A percentile compares a stretch with the other conserved stretches of the same genome.
These are phyloP conservation scores for Licmophora abbreviata DNA, from an alignment of 108 stramenopile genomes.

Conservation along the genomic window DNA sequence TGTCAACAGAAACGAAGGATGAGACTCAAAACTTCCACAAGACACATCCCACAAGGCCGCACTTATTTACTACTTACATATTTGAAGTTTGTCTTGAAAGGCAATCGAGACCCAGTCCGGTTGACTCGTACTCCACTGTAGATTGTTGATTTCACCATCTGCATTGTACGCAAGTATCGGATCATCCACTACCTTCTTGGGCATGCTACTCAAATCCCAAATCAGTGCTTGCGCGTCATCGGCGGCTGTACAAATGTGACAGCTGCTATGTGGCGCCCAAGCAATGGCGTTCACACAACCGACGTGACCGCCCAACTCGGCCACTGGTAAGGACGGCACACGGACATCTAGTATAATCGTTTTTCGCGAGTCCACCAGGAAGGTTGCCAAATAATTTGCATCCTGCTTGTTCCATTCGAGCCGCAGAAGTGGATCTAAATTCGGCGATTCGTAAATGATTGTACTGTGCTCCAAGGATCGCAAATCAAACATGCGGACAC, in stretches of 20 bases:
- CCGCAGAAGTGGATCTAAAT: slow-evolving; percentile 85
- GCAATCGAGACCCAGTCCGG: slow-evolving; percentile 97
- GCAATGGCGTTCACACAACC: slow-evolving; percentile 91
- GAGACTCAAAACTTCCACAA: too few relatives aligned
- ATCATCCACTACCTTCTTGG: slow-evolving; percentile 81
- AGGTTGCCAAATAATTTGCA: slow-evolving; percentile 95
- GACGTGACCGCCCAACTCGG: slow-evolving; percentile 79
- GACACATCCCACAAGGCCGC: too few relatives aligned
- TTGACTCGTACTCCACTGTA: slow-evolving; percentile 91
- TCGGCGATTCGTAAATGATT: slow-evolving; percentile 94
- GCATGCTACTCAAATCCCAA: slow-evolving; percentile 90
- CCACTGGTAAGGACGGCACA: slow-evolving; percentile 72
- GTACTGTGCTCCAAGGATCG: slow-evolving; percentile 92
- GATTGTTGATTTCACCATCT: slow-evolving; percentile 92
- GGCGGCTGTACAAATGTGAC: slow-evolving; percentile 94
- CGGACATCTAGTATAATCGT: slow-evolving; percentile 92
- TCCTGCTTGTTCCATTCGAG: slow-evolving; percentile 99
- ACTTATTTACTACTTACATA: slow-evolving; percentile 43
- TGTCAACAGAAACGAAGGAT: too few relatives aligned
- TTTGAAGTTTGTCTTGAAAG: slow-evolving; percentile 90
- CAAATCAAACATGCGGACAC: slow-evolving; percentile 95
- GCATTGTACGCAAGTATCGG: slow-evolving; percentile 98
- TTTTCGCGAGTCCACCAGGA: slow-evolving; percentile 75
- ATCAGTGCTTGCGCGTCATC: slow-evolving; percentile 97
- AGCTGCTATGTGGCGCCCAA: slow-evolving; percentile 97